These are phyloP conservation scores for Rhodofomes roseus DNA, from an alignment of 1,284 basidiomycete species.

Conservation along the genomic window DNA sequence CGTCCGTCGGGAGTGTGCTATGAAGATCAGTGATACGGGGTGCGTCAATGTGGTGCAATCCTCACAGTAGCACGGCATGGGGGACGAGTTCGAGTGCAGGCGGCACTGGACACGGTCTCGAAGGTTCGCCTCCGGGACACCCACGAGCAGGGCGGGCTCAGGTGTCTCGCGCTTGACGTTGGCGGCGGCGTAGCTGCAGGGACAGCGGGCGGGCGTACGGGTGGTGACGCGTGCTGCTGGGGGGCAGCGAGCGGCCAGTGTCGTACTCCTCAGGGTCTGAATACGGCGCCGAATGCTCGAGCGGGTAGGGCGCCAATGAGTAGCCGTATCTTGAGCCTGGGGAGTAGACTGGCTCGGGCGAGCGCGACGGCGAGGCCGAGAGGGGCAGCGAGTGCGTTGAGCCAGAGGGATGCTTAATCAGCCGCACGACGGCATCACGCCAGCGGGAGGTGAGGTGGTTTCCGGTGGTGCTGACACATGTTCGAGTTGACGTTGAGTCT, in stretches of 20 bases:
- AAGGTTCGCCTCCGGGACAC: slow-evolving; percentile 3
- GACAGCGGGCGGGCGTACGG: not conserved
- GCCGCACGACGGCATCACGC: slow-evolving; percentile 19
- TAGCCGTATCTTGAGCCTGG: not conserved
- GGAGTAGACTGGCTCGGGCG: not conserved
- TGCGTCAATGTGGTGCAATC: no score
- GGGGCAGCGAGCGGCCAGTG: not conserved
- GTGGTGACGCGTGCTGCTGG: not conserved
- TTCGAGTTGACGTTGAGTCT: slow-evolving; percentile 42
- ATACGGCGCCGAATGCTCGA: not conserved
- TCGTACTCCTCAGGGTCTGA: slow-evolving; percentile 2
- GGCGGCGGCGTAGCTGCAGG: not conserved
- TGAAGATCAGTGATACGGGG: no score
- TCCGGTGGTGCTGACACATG: slow-evolving; percentile 40
- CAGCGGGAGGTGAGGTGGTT: slow-evolving; percentile 28
- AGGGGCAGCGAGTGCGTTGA: not conserved
- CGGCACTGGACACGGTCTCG: slow-evolving; percentile 3
- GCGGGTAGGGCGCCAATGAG: not conserved
- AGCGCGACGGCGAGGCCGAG: slow-evolving; percentile 4
- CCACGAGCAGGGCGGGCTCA: not conserved
- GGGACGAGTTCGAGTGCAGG: slow-evolving; percentile 7
- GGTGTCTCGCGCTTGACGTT: not conserved
- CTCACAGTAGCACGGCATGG: slow-evolving; percentile 1
- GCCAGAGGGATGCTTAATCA: slow-evolving; percentile 12
- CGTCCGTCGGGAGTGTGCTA: no score